Evolutionary conservation across 257 asterid species (phyloP), one percentile per base, ranked within the genome.

Genomic region (Capsicum baccatum): DNA sequence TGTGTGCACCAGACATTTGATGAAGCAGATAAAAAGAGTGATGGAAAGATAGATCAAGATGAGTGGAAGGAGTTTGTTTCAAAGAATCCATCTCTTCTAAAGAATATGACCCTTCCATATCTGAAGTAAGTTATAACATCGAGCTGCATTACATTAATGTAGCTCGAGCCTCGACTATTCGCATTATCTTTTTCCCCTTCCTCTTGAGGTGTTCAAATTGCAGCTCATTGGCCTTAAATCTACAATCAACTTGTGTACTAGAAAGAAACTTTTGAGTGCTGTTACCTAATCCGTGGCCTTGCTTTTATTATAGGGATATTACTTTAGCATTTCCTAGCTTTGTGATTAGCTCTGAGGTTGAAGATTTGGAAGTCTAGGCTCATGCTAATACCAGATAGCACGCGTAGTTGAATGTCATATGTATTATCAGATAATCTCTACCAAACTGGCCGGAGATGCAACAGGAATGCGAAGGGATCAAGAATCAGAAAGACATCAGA

Each of bases 41-140:
- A 96, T 58, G 99, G 98, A 21, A 94, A 88, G 91, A 94, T 96
- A 73, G 99, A 96, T 89, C 82, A 78, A 80, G 94, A 92, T 78
- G 99, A 96, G 79, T 96, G 99, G 99, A 88, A 90, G 84, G 91
- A 93, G 21, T 87, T 94, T 85, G 99, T 91, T 35, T 89, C 92
- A 2, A 95, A 87, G 88, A 87, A 92, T 84, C 98, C 98, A 6
- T 92, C 99, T 83, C 97, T 96, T 74, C 86, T 93, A 79, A 93
- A 90, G 92, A 96, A 94, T 86, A 93, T 94, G 94, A 96, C 98
- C 74, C 96, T 96, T 85, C 97, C 98, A 13, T 88, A 91, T 87
- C 91, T 96, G 73, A 93, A 93, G 99, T 94, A 79, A 85, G 93
- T 86, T 35, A 55, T 62, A 44, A 52, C 80, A 17, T 73, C 9